These are phyloP conservation scores for Chlorella ohadii DNA, from an alignment of 139 green algal genomes.

Conservation along the genomic window DNA sequence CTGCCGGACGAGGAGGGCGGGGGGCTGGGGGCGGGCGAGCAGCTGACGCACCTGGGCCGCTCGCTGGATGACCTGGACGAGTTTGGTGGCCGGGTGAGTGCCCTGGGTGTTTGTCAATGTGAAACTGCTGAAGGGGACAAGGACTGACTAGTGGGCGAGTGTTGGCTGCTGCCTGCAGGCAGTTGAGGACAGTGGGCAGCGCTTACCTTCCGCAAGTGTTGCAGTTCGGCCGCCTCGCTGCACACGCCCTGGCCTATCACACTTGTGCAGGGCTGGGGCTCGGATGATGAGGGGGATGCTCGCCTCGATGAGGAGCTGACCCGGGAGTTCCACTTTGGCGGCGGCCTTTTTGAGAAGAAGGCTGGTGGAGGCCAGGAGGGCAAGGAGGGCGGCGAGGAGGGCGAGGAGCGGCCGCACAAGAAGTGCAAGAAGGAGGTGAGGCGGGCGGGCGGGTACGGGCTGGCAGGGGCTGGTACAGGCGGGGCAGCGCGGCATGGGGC, in stretches of 20 bases:
- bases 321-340: constrained; percentile 84
- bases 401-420: constrained; percentile 39
- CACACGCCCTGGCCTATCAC: too few species aligned
- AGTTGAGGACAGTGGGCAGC: too few species aligned
- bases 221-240: too few species aligned
- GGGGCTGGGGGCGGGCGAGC: constrained; percentile 35
- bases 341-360: constrained; percentile 59
- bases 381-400: constrained; percentile 37
- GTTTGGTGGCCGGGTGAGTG: not conserved
- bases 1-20: constrained; percentile 73
- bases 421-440: constrained; percentile 80
- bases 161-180: too few species aligned
- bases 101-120: too few species aligned
- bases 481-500: too few species aligned
- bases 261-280: constrained; percentile 23
- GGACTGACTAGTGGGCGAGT: too few species aligned
- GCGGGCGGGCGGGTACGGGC: not conserved
- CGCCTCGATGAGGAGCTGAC: constrained; percentile 65
- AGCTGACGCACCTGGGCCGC: constrained; percentile 71
- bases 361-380: constrained; percentile 7
- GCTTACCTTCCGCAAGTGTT: too few species aligned
- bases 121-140: too few species aligned
- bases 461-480: not conserved
- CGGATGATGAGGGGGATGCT: constrained; percentile 59
- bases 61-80: constrained; percentile 54